A percentile compares a stretch with the other conserved stretches of the same genome.
Conservation (phyloP, 345 rosid species). For the Pistacia atlantica region DNA sequence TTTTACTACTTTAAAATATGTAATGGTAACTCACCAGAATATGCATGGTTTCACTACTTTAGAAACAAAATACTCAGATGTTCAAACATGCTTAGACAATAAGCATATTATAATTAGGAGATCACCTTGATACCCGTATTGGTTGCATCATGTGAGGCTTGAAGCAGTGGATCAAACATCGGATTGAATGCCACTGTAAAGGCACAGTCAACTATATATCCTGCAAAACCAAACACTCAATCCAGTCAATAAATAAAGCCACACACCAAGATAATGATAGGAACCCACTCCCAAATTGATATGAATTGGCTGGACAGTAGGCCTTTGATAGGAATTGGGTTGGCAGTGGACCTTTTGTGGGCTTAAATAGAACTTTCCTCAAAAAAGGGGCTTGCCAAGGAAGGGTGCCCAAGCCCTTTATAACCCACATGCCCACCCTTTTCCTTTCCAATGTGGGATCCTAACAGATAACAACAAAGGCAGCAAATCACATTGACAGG, state of each 20-base stretch:
- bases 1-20: no score
- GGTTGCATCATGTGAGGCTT: constrained; percentile 95
- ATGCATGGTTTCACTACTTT: neutral
- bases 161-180: constrained; percentile 87
- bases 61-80: neutral
- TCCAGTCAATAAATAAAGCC: neutral
- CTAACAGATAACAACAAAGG: neutral
- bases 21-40: neutral
- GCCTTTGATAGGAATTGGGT: no score
- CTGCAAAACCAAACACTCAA: constrained; percentile 48
- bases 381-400: no score
- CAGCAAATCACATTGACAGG: neutral
- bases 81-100: neutral
- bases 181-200: constrained; percentile 99
- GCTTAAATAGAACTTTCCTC: no score
- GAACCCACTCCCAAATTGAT: no score
- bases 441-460: no score
- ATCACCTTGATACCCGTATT: constrained; percentile 91
- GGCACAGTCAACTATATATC: constrained; percentile 86
- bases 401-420: no score
- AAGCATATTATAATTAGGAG: constrained; percentile 4
- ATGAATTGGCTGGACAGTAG: no score
- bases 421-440: no score
- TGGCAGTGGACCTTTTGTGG: no score
- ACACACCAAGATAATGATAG: neutral